Conservation (phyloP, 495 filamentous ascomycete genomes). For the Aspergillus saccharolyticus region DNA sequence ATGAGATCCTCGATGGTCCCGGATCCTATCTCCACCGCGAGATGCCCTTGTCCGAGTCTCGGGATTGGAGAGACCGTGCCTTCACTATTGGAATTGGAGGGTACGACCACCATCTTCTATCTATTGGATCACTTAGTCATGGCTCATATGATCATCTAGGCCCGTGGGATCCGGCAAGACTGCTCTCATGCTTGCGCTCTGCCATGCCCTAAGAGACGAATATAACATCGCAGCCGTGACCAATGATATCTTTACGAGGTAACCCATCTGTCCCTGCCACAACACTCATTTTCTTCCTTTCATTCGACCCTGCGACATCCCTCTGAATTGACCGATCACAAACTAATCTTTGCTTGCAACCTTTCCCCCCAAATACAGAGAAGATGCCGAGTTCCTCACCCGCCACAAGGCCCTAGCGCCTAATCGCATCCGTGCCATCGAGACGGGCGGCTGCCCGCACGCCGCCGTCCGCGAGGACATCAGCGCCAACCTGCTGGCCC, state of each 20-base stretch:
- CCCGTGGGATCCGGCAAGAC: conserved; percentile 98
- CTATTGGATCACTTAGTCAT: neutral
- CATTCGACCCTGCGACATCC: neutral
- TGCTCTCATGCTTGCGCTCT: conserved; percentile 88
- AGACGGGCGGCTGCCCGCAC: conserved; percentile 96
- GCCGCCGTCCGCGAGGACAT: conserved; percentile 98
- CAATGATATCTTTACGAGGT: conserved; percentile 96
- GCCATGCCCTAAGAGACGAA: conserved; percentile 65
- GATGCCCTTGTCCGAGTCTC: conserved; percentile 83
- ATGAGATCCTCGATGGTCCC: conserved; percentile 93
- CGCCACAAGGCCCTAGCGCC: conserved; percentile 77
- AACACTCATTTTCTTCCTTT: neutral
- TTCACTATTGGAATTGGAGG: conserved; percentile 97
- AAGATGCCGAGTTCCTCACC: conserved; percentile 96
- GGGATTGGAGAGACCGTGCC: conserved; percentile 84
- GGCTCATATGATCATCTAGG: conserved; percentile 39
- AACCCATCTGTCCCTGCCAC: too few species aligned
- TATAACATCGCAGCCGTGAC: conserved; percentile 93
- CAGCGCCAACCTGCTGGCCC: conserved; percentile 81
- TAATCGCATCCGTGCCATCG: conserved; percentile 83
- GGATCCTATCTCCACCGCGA: conserved; percentile 88
- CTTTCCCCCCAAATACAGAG: conserved; percentile 49
- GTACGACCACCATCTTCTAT: conserved; percentile 48
- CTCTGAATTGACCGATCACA: too few species aligned
- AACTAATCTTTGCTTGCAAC: too few species aligned